phyloP scores from a whole-genome alignment of 176 grass and related monocot genomes.

The Carex parvula region DNA sequence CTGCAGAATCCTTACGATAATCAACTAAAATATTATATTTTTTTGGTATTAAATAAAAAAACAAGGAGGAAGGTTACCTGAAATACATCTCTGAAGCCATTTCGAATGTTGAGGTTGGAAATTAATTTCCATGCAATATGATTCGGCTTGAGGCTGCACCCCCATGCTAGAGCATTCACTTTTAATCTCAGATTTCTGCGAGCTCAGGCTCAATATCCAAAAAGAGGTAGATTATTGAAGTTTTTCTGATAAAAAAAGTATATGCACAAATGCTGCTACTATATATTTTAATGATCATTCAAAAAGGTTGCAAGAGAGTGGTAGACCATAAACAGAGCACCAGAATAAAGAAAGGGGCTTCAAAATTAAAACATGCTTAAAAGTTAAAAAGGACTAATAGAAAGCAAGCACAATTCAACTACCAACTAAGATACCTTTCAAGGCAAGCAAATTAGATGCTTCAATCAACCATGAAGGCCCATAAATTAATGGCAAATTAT shows the following conservation, averaged over 20 bases:
- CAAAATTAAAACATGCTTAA: neutral
- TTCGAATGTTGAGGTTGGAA: conserved; percentile 90
- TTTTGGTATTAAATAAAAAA: neutral
- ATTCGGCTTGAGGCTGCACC: conserved; percentile 18
- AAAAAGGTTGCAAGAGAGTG: conserved; percentile 13
- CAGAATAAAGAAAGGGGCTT: neutral
- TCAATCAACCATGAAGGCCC: conserved; percentile 3
- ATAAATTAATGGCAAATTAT: neutral
- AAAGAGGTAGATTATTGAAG: neutral
- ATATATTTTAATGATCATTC: neutral
- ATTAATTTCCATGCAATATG: conserved; percentile 83
- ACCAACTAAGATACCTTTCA: conserved; percentile 19
- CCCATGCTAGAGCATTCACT: neutral
- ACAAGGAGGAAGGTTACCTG: conserved; percentile 37
- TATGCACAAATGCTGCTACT: neutral
- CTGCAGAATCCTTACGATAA: neutral
- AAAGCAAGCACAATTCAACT: conserved; percentile 8
- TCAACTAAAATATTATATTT: conserved; percentile 11
- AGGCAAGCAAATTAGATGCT: conserved; percentile 11
- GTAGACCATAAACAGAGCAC: conserved; percentile 14
- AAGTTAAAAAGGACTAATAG: neutral
- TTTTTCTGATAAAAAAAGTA: neutral
- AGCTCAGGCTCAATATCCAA: neutral
- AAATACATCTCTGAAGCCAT: conserved; percentile 94
- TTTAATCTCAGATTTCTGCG: neutral